These are phyloP conservation scores for Lunasporangiospora selenospora DNA, from an alignment of 192 early-diverging fungal genomes.

Conservation along the genomic window DNA sequence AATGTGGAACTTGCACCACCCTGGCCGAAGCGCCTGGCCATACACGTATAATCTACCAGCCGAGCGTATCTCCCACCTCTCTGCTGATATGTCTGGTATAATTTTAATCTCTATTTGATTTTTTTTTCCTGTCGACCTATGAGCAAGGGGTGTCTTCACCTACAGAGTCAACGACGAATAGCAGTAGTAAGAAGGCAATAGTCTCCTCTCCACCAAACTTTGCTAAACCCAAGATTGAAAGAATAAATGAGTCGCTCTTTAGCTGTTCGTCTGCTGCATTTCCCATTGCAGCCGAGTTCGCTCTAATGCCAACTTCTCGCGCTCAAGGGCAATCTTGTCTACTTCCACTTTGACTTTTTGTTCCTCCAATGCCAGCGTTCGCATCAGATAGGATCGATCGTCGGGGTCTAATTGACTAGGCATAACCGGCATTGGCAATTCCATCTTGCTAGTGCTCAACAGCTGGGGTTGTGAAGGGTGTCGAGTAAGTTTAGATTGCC, in stretches of 20 bases:
- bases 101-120: not conserved
- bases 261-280: conserved; percentile 12
- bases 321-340: conserved; percentile 28
- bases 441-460: not conserved
- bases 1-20: too few relatives aligned
- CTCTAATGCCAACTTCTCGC: conserved; percentile 22
- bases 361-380: conserved; percentile 31
- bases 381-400: conserved; percentile 19
- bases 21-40: too few relatives aligned
- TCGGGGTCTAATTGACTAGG: conserved; percentile 23
- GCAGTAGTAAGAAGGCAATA: too few relatives aligned
- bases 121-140: not conserved
- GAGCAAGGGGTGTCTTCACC: not conserved
- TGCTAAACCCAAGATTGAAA: not conserved
- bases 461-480: too few relatives aligned
- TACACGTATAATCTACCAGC: too few relatives aligned
- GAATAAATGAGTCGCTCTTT: not conserved
- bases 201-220: not conserved
- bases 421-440: not conserved
- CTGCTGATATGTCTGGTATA: not conserved
- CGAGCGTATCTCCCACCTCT: too few relatives aligned
- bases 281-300: conserved; percentile 24
- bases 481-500: too few relatives aligned
- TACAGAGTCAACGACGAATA: too few relatives aligned
- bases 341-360: conserved; percentile 21